Conservation (phyloP, 179 eudicot genomes). For the Spinacia oleracea region DNA sequence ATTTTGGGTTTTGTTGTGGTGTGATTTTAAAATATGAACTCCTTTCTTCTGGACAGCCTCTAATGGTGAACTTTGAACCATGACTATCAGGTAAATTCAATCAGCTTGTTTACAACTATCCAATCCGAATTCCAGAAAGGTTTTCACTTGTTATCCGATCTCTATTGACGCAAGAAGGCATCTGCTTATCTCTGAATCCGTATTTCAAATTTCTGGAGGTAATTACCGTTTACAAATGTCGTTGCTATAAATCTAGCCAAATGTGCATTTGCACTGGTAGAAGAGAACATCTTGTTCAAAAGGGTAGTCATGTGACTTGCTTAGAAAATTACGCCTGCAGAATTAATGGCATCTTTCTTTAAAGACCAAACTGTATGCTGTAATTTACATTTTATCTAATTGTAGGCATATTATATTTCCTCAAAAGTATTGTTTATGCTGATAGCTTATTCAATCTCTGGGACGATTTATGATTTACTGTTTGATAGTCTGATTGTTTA, state of each 20-base stretch:
- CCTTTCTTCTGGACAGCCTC: not conserved
- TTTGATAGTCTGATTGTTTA: not conserved
- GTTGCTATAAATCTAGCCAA: not conserved
- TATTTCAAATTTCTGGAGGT: slow-evolving; percentile 99
- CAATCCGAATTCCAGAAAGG: slow-evolving; percentile 96
- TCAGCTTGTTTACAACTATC: slow-evolving; percentile 95
- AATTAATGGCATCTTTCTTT: not conserved
- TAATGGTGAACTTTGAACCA: slow-evolving; percentile 14
- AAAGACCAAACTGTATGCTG: not conserved
- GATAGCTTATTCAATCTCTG: not conserved
- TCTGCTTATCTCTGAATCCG: slow-evolving; percentile 86
- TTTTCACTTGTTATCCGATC: slow-evolving; percentile 98
- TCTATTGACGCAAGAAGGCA: slow-evolving; percentile 97
- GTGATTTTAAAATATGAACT: not conserved
- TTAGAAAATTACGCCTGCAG: not conserved
- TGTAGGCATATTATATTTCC: not conserved
- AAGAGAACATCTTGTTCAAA: not conserved
- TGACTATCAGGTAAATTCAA: slow-evolving; percentile 80
- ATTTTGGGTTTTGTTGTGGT: not conserved
- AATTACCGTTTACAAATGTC: slow-evolving; percentile 10
- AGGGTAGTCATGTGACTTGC: not conserved
- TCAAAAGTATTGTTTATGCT: not conserved
- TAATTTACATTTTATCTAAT: not conserved
- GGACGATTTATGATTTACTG: not conserved
- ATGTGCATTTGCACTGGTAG: not conserved